Base-by-base conservation (phyloP, 108 stramenopile species). In the Fragilaria crotonensis region DNA sequence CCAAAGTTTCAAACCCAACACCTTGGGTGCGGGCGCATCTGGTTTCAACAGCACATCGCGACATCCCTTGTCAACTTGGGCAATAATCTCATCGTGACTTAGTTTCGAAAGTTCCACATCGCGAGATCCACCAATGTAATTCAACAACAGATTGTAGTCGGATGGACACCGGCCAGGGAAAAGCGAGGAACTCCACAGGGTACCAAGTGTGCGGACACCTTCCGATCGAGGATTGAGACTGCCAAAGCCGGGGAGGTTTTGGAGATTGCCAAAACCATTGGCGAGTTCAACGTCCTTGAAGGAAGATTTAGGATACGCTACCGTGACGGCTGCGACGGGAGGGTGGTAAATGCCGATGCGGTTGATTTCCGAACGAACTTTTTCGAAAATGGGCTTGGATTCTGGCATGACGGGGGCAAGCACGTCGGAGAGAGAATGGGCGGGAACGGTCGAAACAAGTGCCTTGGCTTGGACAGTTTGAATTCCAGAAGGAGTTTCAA, bases 101-200 rank as follows among this genome's bases (percentile, higher is more conserved):
- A 98, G 64, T 45, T 90, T 71, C 9, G 75, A 80, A 52, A 98
- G 78, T 54, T 78, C 89, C n/a, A 70, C 50, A 78, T 98, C 95
- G 18, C 89, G 83, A 23, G 94, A 83, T 21, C 97, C 97, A 32
- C 97, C 97, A 71, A 98, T 96, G 76, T 94, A 96, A 66, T 79
- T 96, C 56, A 96, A 73, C 5, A 98, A 72, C 45, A 98, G 60
- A 49, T 92, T 71, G 80, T 94, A 93, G 25, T 84, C 89, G 14
- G 69, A 51, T 5, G 97, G 97, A 18, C 83, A 83, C 11, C 97
- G 76, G 21, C 88, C 91, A 14, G 95, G 96, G 71, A 98, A 98
- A 0, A 96, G 84, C n/a, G 84, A 80, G 20, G 94, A 95, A 14
- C 71, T 73, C 95, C 95, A 98, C 30, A 98, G 64, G 18, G 95